These are phyloP conservation scores for Penicillium pulvis DNA, from an alignment of 495 filamentous ascomycete genomes.

Conservation along the genomic window DNA sequence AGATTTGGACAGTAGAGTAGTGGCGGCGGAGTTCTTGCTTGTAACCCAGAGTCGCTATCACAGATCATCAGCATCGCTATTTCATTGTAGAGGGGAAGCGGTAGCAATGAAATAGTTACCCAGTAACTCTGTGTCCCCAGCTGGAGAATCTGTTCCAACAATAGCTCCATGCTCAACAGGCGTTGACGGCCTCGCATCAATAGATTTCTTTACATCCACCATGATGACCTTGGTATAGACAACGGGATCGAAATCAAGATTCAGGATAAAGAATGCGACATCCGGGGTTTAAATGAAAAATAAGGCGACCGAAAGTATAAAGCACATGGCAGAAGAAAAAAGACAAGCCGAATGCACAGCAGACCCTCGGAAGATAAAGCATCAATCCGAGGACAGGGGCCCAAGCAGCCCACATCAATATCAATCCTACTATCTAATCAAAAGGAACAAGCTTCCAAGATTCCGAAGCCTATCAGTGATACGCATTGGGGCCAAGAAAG, in stretches of 20 bases:
- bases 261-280: background rate
- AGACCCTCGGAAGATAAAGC: background rate
- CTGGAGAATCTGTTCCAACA: conserved; percentile 7
- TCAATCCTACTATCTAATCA: background rate
- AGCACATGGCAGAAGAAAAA: background rate
- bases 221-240: conserved; percentile 3
- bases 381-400: background rate
- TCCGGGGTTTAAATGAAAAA: background rate
- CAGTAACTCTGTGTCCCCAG: conserved; percentile 35
- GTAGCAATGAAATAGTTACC: conserved; percentile 17
- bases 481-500: background rate
- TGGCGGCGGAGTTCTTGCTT: conserved; percentile 70
- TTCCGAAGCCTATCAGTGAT: background rate
- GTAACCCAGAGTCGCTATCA: conserved; percentile 56
- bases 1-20: conserved; percentile 67
- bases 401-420: background rate
- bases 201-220: conserved; percentile 17
- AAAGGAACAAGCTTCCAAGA: background rate
- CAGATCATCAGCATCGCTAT: conserved; percentile 13
- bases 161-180: conserved; percentile 12
- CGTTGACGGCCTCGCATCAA: conserved; percentile 1
- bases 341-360: background rate
- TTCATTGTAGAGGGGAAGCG: background rate
- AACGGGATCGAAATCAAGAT: background rate
- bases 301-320: background rate